phyloP scores from a whole-genome alignment of 495 filamentous ascomycete genomes.

The Cenococcum geophilum region DNA sequence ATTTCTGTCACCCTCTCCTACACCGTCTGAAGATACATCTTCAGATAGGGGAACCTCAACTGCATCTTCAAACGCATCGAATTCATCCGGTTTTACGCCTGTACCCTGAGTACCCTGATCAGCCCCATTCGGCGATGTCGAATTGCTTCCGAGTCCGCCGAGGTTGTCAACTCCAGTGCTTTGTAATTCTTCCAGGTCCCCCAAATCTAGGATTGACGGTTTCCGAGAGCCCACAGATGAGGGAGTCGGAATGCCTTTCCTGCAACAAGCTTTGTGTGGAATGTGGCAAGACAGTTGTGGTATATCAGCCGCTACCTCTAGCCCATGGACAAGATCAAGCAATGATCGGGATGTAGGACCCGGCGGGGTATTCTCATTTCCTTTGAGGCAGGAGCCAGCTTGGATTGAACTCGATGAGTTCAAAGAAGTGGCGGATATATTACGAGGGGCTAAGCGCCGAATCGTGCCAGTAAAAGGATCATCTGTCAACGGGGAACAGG shows the following conservation, averaged over 20 bases:
- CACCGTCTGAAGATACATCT: conserved; percentile 18
- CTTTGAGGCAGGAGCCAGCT: conserved; percentile 16
- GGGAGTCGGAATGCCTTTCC: background rate
- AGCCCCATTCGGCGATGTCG: no score
- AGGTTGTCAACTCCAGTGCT: background rate
- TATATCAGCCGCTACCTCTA: background rate
- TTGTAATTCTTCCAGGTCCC: background rate
- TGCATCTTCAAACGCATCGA: conserved; percentile 20
- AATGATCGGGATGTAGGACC: conserved; percentile 1
- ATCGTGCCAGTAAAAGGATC: conserved; percentile 14
- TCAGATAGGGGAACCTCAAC: conserved; percentile 24
- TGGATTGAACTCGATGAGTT: conserved; percentile 19
- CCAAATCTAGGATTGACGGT: no score
- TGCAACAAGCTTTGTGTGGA: background rate
- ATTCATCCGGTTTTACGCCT: background rate
- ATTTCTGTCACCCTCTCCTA: background rate
- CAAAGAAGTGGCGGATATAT: conserved; percentile 25
- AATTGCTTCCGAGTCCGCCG: background rate
- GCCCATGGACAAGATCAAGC: background rate
- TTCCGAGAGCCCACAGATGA: background rate
- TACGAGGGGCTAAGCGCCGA: conserved; percentile 19
- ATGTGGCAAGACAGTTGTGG: background rate
- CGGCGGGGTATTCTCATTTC: conserved; percentile 28
- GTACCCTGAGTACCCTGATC: no score
- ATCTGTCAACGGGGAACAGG: conserved; percentile 22